Evolutionary conservation across 257 asterid species (phyloP).

Genomic region (Gentiana macrophylla): DNA sequence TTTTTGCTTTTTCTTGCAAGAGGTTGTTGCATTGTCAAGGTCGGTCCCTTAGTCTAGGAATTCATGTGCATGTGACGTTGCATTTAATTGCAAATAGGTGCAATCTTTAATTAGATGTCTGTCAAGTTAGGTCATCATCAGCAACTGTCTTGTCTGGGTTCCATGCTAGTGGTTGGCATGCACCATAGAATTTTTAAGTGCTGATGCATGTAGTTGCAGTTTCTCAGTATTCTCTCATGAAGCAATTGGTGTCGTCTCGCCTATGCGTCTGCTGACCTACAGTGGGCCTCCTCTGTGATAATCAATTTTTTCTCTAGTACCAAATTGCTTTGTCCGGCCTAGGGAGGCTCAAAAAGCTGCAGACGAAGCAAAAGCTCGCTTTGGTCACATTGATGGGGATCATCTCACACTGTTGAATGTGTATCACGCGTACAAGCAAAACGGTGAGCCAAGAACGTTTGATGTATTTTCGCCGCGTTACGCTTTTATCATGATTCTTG

Average conservation of each 20-base stretch:
- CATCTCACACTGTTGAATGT: constrained; percentile 90
- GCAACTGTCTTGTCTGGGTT: constrained; percentile 86
- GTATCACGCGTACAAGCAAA: constrained; percentile 92
- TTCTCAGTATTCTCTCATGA: constrained; percentile 92
- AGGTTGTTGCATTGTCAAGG: no score
- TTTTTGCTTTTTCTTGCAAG: neutral
- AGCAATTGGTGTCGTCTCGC: constrained; percentile 98
- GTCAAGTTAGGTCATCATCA: constrained; percentile 86
- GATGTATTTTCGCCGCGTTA: neutral
- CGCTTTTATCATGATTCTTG: constrained; percentile 1
- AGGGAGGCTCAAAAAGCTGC: constrained; percentile 99
- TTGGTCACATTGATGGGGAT: constrained; percentile 93
- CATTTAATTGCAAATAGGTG: constrained; percentile 5
- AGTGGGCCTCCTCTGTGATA: constrained; percentile 99
- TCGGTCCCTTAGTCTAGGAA: constrained; percentile 2
- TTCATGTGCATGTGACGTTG: constrained; percentile 4
- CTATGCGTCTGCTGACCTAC: constrained; percentile 99
- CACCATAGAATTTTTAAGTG: constrained; percentile 81
- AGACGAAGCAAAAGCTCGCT: constrained; percentile 98
- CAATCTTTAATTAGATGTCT: constrained; percentile 29
- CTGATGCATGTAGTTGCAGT: constrained; percentile 99
- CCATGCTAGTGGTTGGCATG: constrained; percentile 82
- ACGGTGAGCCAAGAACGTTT: constrained; percentile 36
- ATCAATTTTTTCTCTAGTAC: constrained; percentile 98
- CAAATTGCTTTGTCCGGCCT: constrained; percentile 99